Evolutionary conservation across 2,329 filamentous ascomycete genomes (phyloP).

Genomic region (Boeremia lycopersici): DNA sequence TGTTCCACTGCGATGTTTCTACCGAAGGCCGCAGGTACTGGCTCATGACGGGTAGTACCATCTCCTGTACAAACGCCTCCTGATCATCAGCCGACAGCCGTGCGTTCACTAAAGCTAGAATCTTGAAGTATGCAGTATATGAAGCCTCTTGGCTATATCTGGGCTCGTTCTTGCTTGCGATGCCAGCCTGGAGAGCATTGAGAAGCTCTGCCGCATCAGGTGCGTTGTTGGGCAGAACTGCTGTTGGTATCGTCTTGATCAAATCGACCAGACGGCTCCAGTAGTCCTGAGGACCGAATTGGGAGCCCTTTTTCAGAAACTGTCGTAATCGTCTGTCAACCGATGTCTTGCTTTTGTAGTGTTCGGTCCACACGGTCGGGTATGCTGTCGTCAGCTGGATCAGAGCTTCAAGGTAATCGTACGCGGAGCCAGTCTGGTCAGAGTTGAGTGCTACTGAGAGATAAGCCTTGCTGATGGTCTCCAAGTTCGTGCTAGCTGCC

Average conservation of each 20-base stretch:
- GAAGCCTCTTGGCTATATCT: constrained; percentile 69
- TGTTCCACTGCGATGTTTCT: constrained; percentile 57
- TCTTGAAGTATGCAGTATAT: constrained; percentile 76
- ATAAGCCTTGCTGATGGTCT: constrained; percentile 70
- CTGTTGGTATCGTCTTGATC: constrained; percentile 61
- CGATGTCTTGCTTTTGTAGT: constrained; percentile 64
- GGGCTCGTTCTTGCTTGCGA: constrained; percentile 76
- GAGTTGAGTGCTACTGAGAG: constrained; percentile 75
- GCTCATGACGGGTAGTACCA: constrained; percentile 59
- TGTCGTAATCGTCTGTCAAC: constrained; percentile 65
- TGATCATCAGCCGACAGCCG: constrained; percentile 52
- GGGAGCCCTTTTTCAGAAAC: constrained; percentile 83
- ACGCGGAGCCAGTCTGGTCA: constrained; percentile 74
- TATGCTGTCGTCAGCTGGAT: constrained; percentile 67
- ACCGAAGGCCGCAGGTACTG: constrained; percentile 59
- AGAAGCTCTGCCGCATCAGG: constrained; percentile 67
- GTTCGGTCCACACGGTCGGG: constrained; percentile 75
- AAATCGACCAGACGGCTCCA: constrained; percentile 74
- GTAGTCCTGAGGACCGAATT: constrained; percentile 72
- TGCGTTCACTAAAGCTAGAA: constrained; percentile 57
- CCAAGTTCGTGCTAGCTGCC: constrained; percentile 48
- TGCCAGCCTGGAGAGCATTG: constrained; percentile 70
- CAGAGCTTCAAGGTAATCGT: constrained; percentile 72
- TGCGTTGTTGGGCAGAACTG: constrained; percentile 59
- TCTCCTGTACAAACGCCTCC: constrained; percentile 52